Conservation (phyloP, 495 filamentous ascomycete genomes). For the Neurospora sp. region DNA sequence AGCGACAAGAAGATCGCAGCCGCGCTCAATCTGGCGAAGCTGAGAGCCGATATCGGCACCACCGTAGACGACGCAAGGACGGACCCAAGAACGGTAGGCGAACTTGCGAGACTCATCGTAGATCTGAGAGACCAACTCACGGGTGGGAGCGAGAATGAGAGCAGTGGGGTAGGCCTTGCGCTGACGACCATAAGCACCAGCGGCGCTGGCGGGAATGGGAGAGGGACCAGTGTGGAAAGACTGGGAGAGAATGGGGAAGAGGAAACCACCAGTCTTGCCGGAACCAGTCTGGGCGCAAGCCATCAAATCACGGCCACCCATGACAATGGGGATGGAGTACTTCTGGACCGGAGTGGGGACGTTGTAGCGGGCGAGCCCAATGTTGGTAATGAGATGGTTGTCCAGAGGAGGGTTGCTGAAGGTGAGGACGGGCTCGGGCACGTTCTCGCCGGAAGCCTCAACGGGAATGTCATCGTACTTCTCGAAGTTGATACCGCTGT, state of each 20-base stretch:
- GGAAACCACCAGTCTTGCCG: slow-evolving; percentile 98
- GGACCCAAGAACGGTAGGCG: slow-evolving; percentile 96
- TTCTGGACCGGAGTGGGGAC: slow-evolving; percentile 94
- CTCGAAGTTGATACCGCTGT: slow-evolving; percentile 97
- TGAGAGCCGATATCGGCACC: slow-evolving; percentile 97
- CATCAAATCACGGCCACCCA: slow-evolving; percentile 94
- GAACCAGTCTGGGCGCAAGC: slow-evolving; percentile 98
- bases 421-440: slow-evolving; percentile 78
- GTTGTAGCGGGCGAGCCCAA: slow-evolving; percentile 85
- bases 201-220: slow-evolving; percentile 47
- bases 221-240: slow-evolving; percentile 84
- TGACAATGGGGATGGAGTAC: slow-evolving; percentile 96
- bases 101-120: slow-evolving; percentile 98
- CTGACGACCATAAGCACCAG: slow-evolving; percentile 66
- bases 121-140: slow-evolving; percentile 97
- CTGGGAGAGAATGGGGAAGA: slow-evolving; percentile 96
- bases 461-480: slow-evolving; percentile 99
- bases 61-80: slow-evolving; percentile 96
- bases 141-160: slow-evolving; percentile 88
- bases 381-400: slow-evolving; percentile 82
- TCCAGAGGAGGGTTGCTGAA: slow-evolving; percentile 95
- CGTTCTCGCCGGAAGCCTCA: slow-evolving; percentile 87
- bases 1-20: slow-evolving; percentile 93
- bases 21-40: slow-evolving; percentile 93
- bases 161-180: slow-evolving; percentile 96